Base-by-base conservation (phyloP, 177 flowering plant species). In the Tripterygium wilfordii region DNA sequence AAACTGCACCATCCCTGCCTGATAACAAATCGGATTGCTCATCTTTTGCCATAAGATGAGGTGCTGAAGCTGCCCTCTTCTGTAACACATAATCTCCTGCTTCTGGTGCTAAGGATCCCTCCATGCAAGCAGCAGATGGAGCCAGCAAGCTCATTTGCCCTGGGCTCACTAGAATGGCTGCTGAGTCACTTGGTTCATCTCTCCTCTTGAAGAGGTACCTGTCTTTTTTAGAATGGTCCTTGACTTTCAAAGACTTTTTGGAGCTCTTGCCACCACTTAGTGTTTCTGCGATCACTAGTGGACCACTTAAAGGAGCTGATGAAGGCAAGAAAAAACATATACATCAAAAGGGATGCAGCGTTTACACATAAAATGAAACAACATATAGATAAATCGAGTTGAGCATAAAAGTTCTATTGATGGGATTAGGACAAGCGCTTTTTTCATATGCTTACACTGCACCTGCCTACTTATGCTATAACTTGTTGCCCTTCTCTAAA, bases 231-330 rank as follows among this genome's bases (percentile, higher is more conserved):
- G 58, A 48, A 18, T 57, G 65, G 33, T 76, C 86, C 75, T 82
- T 87, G 15, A 67, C 53, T 70, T 82, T 90, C 14, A 54, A 16
- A 29, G 74, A 33, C 55, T 77, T 89, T 32, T 45, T 38, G 24
- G 76, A 59, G 50, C 47, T 49, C 67, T 75, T 78, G 47, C 36
- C 58, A 49, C 76, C 77, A 35, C 94, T 80, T 42, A 86, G 62
- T 51, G 85, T 57, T 77, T 90, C 97, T 1, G 97, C 97, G 40
- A 85, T 65, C 44, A 84, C 94, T 52, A 82, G 51, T 48, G 83
- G 94, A 36, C 97, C 97, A 70, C 97, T 90, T 60, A 90, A 73
- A 51, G 94, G 96, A 64, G 88, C 97, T 90, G 88, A 33, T 62
- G 42, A 38, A 51, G 35, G 62, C 33, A 51, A 48, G 3, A 44